These are phyloP conservation scores for Eleusine coracana DNA, from an alignment of 176 grass and related monocot species.

Conservation along the genomic window DNA sequence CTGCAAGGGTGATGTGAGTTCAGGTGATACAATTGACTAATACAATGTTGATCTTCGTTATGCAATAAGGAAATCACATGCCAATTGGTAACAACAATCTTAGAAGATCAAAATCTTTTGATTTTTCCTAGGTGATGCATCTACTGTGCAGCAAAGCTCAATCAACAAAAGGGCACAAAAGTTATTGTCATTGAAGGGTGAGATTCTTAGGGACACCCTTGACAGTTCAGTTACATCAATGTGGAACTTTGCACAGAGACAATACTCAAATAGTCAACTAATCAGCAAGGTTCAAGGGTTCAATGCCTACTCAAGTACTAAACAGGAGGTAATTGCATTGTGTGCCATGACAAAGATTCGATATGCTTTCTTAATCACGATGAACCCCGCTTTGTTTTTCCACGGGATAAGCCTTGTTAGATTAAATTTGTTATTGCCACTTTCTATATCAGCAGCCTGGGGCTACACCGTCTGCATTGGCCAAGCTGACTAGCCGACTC, in stretches of 20 bases:
- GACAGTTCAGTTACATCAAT: conserved; percentile 37
- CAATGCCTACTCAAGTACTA: conserved; percentile 24
- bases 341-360: no score
- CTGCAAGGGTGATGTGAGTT: no score
- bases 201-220: conserved; percentile 13
- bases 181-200: conserved; percentile 39
- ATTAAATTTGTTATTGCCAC: no score
- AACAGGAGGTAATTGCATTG: conserved; percentile 47
- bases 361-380: no score
- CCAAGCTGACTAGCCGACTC: conserved; percentile 80
- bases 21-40: no score
- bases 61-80: no score
- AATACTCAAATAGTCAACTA: conserved; percentile 41
- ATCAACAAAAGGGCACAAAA: conserved; percentile 45
- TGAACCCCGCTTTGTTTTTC: background rate
- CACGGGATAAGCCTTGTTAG: no score
- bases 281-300: conserved; percentile 38
- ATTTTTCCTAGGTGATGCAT: no score
- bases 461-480: conserved; percentile 46
- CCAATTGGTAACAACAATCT: no score
- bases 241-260: conserved; percentile 44
- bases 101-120: no score
- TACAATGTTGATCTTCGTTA: no score
- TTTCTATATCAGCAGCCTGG: conserved; percentile 58
- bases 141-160: no score